These are phyloP conservation scores for Thraustochytrium sp. DNA, from an alignment of 352 stramenopile species.

Conservation along the genomic window DNA sequence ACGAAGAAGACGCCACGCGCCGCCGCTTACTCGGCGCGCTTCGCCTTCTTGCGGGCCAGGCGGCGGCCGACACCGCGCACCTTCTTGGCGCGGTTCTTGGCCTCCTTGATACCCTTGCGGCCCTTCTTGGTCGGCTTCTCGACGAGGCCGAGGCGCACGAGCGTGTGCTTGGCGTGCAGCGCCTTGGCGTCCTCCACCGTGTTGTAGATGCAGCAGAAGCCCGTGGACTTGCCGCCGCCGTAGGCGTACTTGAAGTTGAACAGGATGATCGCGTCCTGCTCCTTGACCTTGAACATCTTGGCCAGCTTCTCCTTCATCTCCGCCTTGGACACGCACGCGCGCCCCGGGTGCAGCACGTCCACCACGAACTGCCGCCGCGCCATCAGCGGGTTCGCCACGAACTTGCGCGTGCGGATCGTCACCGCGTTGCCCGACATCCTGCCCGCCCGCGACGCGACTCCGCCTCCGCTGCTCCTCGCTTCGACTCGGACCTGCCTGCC, in stretches of 20 bases:
- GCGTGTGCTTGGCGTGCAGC: slow-evolving; percentile 96
- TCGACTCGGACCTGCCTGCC: not conserved
- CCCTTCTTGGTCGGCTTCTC: slow-evolving; percentile 80
- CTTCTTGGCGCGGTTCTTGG: slow-evolving; percentile 98
- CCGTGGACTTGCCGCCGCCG: slow-evolving; percentile 92
- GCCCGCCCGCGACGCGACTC: not conserved
- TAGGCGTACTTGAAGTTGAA: slow-evolving; percentile 66
- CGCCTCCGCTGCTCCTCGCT: not conserved
- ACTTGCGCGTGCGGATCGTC: slow-evolving; percentile 97
- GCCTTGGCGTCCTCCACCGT: slow-evolving; percentile 94
- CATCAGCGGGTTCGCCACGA: slow-evolving; percentile 95
- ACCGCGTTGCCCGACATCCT: slow-evolving; percentile 65
- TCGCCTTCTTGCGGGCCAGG: slow-evolving; percentile 98
- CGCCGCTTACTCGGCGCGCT: slow-evolving; percentile 52
- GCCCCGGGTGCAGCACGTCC: slow-evolving; percentile 95
- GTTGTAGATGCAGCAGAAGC: slow-evolving; percentile 98
- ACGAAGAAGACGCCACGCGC: not conserved
- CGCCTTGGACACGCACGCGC: slow-evolving; percentile 90
- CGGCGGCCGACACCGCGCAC: slow-evolving; percentile 90
- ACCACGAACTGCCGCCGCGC: slow-evolving; percentile 95
- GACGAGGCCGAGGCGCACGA: slow-evolving; percentile 67
- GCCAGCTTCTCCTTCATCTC: slow-evolving; percentile 95
- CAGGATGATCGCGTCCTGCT: slow-evolving; percentile 37
- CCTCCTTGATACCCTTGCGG: slow-evolving; percentile 99
- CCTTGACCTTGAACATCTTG: slow-evolving; percentile 67